A percentile compares a stretch with the other conserved stretches of the same genome.
Evolutionary conservation across 2,329 filamentous ascomycete genomes (phyloP).

Genomic region (Magnaporthiopsis incrustans): DNA sequence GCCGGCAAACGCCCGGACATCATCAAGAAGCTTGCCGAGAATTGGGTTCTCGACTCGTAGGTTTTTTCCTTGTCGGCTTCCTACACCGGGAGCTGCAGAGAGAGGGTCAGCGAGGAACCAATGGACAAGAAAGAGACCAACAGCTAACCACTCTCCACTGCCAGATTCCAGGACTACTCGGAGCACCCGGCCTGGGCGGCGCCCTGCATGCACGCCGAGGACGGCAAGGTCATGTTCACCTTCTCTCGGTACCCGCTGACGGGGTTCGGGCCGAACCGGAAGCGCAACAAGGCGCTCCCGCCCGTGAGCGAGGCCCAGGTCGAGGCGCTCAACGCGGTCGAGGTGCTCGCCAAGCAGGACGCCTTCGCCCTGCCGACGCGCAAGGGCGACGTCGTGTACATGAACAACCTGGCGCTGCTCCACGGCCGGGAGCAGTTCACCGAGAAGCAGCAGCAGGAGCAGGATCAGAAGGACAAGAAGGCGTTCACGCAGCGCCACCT

Average conservation of each 20-base stretch:
- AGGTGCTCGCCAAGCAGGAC: conserved; percentile 38
- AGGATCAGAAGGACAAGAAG: neutral
- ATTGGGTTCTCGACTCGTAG: conserved; percentile 40
- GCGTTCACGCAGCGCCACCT: neutral
- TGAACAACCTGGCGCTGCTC: conserved; percentile 46
- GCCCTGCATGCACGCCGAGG: neutral
- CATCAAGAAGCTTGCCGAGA: conserved; percentile 44
- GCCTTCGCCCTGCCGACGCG: conserved; percentile 36
- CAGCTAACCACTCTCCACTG: neutral
- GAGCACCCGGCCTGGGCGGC: neutral
- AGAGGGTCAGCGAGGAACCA: too few species aligned
- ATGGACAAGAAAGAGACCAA: too few species aligned
- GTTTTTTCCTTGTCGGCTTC: conserved; percentile 13
- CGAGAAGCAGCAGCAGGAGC: neutral
- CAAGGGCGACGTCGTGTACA: conserved; percentile 44
- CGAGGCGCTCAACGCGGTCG: conserved; percentile 41
- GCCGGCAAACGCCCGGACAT: conserved; percentile 51
- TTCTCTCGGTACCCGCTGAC: conserved; percentile 3
- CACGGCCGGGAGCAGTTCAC: conserved; percentile 36
- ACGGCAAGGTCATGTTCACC: neutral
- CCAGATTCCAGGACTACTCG: conserved; percentile 1
- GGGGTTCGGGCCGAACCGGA: conserved; percentile 1
- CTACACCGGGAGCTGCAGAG: too few species aligned
- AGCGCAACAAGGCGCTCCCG: conserved; percentile 42
- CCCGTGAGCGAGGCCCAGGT: conserved; percentile 44